These are phyloP conservation scores for Taxillus chinensis DNA, from an alignment of 164 flowering plant species.

Conservation along the genomic window DNA sequence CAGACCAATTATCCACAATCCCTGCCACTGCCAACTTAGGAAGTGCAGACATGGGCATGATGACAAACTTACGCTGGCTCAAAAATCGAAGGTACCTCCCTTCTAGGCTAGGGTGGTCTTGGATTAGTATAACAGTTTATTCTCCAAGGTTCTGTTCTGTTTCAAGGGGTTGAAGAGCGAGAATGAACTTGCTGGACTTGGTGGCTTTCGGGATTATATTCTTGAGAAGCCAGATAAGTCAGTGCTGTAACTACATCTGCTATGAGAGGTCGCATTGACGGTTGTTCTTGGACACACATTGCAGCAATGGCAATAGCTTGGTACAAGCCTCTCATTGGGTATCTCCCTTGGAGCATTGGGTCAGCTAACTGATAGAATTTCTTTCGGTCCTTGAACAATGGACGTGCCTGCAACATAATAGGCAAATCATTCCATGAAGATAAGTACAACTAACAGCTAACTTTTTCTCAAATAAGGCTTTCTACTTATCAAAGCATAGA, in stretches of 20 bases:
- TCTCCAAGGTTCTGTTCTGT: slow-evolving; percentile 22
- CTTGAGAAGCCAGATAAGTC: slow-evolving; percentile 63
- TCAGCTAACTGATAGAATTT: slow-evolving; percentile 74
- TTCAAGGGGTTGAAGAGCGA: slow-evolving; percentile 36
- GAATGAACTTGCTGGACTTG: slow-evolving; percentile 18
- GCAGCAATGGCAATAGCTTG: slow-evolving; percentile 93
- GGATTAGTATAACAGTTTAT: no score
- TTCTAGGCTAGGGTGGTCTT: not conserved
- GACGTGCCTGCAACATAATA: slow-evolving; percentile 49
- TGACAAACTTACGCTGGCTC: not conserved
- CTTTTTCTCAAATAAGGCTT: no score
- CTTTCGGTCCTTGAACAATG: slow-evolving; percentile 65
- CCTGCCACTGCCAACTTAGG: no score
- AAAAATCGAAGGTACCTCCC: not conserved
- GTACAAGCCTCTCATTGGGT: slow-evolving; percentile 66
- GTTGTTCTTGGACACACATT: slow-evolving; percentile 92
- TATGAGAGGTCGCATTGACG: slow-evolving; percentile 69
- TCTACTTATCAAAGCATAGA: not conserved
- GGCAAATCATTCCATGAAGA: no score
- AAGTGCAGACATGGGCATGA: no score
- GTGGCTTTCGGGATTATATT: slow-evolving; percentile 36
- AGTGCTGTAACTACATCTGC: slow-evolving; percentile 90
- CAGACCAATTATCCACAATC: no score
- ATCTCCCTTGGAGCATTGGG: slow-evolving; percentile 67
- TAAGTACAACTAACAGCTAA: no score